These are phyloP conservation scores for Acephala macrosclerotiorum DNA, from an alignment of 2,329 filamentous ascomycete genomes.

Conservation along the genomic window DNA sequence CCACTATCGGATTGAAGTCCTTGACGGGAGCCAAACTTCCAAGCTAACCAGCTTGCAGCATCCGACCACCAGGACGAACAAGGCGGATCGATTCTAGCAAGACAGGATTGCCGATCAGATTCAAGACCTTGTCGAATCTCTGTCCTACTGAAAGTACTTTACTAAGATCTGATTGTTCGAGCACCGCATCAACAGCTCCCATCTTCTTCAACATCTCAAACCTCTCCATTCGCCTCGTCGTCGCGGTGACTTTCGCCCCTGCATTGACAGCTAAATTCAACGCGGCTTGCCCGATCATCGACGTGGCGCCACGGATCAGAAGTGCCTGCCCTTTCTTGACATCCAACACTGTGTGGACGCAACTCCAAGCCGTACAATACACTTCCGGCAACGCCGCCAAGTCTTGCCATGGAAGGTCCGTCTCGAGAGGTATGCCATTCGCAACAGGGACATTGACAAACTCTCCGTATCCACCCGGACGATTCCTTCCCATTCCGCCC, in stretches of 20 bases:
- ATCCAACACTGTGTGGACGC: conserved; percentile 48
- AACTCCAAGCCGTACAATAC: conserved; percentile 50
- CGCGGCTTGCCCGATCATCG: conserved; percentile 50
- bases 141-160: conserved; percentile 23
- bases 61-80: conserved; percentile 45
- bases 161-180: conserved; percentile 39
- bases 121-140: conserved; percentile 48
- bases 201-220: conserved; percentile 41
- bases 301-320: conserved; percentile 51
- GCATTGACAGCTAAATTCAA: conserved; percentile 47
- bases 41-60: conserved; percentile 49
- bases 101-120: conserved; percentile 49
- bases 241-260: conserved; percentile 49
- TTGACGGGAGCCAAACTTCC: conserved; percentile 49
- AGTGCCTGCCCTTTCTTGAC: conserved; percentile 45
- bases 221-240: conserved; percentile 45
- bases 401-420: conserved; percentile 46
- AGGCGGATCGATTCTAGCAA: conserved; percentile 49
- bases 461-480: conserved; percentile 50
- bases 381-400: conserved; percentile 51
- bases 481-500: conserved; percentile 51
- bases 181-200: conserved; percentile 40
- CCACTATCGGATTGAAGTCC: conserved; percentile 24
- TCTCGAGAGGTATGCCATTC: conserved; percentile 46
- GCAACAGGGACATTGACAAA: conserved; percentile 45